Conservation (phyloP, 352 stramenopile species). For the Globisporangium paroecandrum region DNA sequence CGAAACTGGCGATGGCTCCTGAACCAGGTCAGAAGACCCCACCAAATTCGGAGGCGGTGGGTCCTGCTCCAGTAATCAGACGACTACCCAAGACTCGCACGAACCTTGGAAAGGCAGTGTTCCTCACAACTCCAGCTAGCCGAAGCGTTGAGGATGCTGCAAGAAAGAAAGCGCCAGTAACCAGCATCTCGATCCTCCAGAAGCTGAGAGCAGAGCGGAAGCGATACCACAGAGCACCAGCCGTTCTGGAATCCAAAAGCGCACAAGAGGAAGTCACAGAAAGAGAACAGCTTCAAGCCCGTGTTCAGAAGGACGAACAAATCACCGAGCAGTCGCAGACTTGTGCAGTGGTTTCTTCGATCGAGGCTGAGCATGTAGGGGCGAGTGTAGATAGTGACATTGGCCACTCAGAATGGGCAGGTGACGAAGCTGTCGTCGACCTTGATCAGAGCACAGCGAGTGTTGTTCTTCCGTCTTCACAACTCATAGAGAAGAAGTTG, state of each 20-base stretch:
- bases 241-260: too few species aligned
- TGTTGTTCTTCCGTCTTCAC: too few species aligned
- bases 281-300: background rate
- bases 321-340: background rate
- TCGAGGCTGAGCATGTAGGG: background rate
- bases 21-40: background rate
- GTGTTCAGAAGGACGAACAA: too few species aligned
- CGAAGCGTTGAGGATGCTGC: background rate
- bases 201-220: conserved; percentile 13
- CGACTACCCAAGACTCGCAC: conserved; percentile 1
- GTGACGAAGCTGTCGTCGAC: background rate
- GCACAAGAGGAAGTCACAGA: background rate
- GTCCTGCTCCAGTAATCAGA: background rate
- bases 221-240: background rate
- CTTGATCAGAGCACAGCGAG: too few species aligned
- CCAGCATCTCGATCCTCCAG: background rate
- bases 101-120: conserved; percentile 2
- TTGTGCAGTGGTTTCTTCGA: background rate
- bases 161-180: background rate
- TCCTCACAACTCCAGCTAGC: background rate
- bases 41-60: too few species aligned
- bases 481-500: background rate
- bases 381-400: background rate
- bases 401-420: background rate
- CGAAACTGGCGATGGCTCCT: background rate